Conservation (phyloP, 257 asterid genomes). For the Thymus quinquecostatus region DNA sequence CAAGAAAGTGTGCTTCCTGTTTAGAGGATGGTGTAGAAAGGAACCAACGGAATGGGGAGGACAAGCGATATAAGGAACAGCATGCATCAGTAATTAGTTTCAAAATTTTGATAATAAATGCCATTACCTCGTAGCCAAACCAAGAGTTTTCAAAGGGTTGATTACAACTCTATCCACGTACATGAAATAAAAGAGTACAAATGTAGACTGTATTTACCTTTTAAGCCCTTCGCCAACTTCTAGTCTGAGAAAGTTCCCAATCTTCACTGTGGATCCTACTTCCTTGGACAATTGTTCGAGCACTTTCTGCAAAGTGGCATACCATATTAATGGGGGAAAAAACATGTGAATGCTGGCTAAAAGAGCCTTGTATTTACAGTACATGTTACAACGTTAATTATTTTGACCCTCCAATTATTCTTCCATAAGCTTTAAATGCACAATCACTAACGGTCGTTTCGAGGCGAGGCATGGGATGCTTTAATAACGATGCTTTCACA, state of each 20-base stretch:
- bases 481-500: not conserved
- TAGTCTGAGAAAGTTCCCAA: slow-evolving; percentile 75
- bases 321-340: slow-evolving; percentile 16
- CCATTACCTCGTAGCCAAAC: slow-evolving; percentile 1
- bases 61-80: not conserved
- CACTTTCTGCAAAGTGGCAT: slow-evolving; percentile 56
- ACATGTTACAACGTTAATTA: not conserved
- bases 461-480: not conserved
- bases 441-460: slow-evolving; percentile 2
- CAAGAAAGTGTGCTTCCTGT: not conserved
- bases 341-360: not conserved
- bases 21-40: not conserved
- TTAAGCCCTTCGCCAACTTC: slow-evolving; percentile 92
- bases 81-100: not conserved
- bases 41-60: not conserved
- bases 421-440: slow-evolving; percentile 5
- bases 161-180: not conserved
- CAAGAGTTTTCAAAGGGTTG: not conserved
- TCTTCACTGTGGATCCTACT: slow-evolving; percentile 80
- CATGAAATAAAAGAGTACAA: slow-evolving; percentile 2
- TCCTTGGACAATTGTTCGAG: slow-evolving; percentile 74
- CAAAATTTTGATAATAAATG: not conserved
- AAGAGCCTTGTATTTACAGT: slow-evolving; percentile 7
- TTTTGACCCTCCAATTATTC: slow-evolving; percentile 7
- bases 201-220: slow-evolving; percentile 50